Evolutionary conservation across 768 basidiomycete species (phyloP).

Genomic region (Boletus rubroflammeus): DNA sequence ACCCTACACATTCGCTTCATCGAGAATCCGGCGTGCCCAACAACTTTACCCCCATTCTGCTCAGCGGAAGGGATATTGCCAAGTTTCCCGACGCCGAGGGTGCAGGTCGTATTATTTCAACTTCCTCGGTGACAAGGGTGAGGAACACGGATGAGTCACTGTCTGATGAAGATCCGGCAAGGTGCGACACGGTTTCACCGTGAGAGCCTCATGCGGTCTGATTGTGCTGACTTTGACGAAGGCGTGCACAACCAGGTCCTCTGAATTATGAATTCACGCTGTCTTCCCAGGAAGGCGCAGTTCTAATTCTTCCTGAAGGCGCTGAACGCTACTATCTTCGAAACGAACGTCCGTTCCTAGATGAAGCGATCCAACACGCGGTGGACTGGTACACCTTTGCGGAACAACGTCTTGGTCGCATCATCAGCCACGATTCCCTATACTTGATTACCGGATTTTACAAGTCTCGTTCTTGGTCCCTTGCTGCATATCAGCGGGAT

Average conservation of each 20-base stretch:
- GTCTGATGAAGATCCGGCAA: neutral
- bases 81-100: constrained; percentile 7
- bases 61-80: constrained; percentile 8
- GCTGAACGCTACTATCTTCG: constrained; percentile 21
- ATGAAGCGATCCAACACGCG: constrained; percentile 20
- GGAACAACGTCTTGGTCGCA: constrained; percentile 10
- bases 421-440: constrained; percentile 20
- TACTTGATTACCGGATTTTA: constrained; percentile 21
- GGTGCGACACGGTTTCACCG: neutral
- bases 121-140: constrained; percentile 7
- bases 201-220: neutral
- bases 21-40: constrained; percentile 21
- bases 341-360: constrained; percentile 17
- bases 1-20: constrained; percentile 22
- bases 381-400: constrained; percentile 29
- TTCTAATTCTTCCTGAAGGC: constrained; percentile 32
- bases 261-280: constrained; percentile 12
- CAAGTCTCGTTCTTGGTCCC: constrained; percentile 25
- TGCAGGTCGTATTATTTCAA: constrained; percentile 10
- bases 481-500: constrained; percentile 16
- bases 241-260: neutral
- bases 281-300: constrained; percentile 25
- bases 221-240: neutral
- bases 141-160: neutral
- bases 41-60: constrained; percentile 23